Base-by-base conservation (phyloP, 176 grass and related monocot genomes). In the Juncus effusus region DNA sequence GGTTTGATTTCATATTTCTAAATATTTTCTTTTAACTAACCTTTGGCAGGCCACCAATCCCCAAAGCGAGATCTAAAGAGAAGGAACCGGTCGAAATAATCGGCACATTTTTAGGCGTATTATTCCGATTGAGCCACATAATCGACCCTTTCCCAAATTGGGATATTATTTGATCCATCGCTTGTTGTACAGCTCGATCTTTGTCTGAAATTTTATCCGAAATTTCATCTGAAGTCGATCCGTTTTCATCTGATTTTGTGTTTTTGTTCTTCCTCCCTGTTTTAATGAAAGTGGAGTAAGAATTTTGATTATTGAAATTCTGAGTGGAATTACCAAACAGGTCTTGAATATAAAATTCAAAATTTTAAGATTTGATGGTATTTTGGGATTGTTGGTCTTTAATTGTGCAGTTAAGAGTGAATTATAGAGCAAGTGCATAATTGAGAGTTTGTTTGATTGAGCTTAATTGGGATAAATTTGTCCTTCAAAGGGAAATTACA, bases 21-120 rank as follows among this genome's bases (percentile, higher is more conserved):
- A 28, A 28, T 28, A 28, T 28, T 28, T 28, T 28, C 19, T 28
- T 28, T 28, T 12, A 65, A 67, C 64, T 54, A 16, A 86, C 79
- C 78, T 86, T 82, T 60, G 79, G 84, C 45, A 86, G 84, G 42
- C 84, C 84, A 62, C 79, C 78, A 55, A 86, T 86, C 66, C 84
- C 84, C 62, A 86, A 68, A 77, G 84, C 84, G n/a, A 70, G 60
- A 67, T 86, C 84, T 65, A 86, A 68, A 28, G 78, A 38, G 16
- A 78, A 86, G 41, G 84, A 86, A 59, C 84, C 84, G 5, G 79
- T 86, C 38, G 84, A 86, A 41, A 86, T 59, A 16, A 81, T 63
- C 47, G 84, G 84, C 66, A 86, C 63, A 59, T 81, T 68, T 70
- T 66, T 78, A 63, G 13, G 52, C 15, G 50, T 2, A 13, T 70